Base-by-base conservation (phyloP, 805 yeast species). In the Suhomyces sp. region DNA sequence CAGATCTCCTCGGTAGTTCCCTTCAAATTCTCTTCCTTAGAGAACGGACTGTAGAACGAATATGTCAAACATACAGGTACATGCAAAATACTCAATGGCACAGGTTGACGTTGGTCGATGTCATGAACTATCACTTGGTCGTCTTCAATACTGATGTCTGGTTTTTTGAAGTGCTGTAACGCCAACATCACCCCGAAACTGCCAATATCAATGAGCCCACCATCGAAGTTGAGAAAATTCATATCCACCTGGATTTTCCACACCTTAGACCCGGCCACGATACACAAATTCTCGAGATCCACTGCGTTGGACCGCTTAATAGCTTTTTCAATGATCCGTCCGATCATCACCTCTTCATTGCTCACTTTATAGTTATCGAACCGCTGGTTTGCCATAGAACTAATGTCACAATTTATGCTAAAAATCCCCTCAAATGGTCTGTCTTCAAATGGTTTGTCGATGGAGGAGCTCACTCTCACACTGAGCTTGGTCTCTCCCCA, bases 371-470 rank as follows among this genome's bases (percentile, higher is more conserved):
- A 81, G 48, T 77, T 79, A 49, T 90, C 96, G 56, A 88, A 88
- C 47, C 77, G 71, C 1, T 95, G 82, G 4, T 88, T 80, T 1
- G 96, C 95, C 88, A 91, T 83, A 11, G 97, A 86, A 14, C 88
- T 76, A 27, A 86, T 78, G 51, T 93, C 98, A 2, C 95, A 84
- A 32, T 83, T 77, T 10, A 93, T 88, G 16, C 75, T 69, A 55
- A 93, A 88, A 3, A 84, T 51, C 1, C 98, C 98, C 59, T 93
- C 98, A 55, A 87, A 91, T 0, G 97, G 97, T 36, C 96, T 72
- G 47, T 90, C 95, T 32, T 88, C 95, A 44, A 73, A 82, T 0
- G 98, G 98, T 39, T 77, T 75, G 4, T 77, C 72, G 10, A 93
- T 79, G 34, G 78, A 81, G 8, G 95, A 83, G 12, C 88, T 78